A percentile compares a stretch with the other conserved stretches of the same genome.
phyloP scores from a whole-genome alignment of 2,329 filamentous ascomycete genomes.

The Epichloe uncinata region DNA sequence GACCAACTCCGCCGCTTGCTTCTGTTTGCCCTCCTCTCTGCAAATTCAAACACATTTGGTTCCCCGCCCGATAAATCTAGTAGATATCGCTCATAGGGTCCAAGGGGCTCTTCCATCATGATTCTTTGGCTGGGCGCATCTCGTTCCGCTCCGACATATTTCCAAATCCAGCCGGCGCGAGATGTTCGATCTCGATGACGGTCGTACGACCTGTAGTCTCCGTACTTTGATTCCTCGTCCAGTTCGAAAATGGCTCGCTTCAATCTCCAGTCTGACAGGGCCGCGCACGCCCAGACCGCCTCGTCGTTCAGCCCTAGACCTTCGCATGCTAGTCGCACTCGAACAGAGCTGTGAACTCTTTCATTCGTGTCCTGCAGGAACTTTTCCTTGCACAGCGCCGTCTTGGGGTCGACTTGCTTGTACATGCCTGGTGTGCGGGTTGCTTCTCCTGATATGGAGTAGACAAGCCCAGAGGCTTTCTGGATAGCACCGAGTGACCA shows the following conservation, averaged over 20 bases:
- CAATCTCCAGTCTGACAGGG: constrained; percentile 32
- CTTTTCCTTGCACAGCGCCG: constrained; percentile 19
- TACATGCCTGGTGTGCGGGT: constrained; percentile 35
- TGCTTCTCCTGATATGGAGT: constrained; percentile 29
- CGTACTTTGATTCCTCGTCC: background rate
- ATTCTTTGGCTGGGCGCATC: constrained; percentile 26
- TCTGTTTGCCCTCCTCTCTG: constrained; percentile 15
- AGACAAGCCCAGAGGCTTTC: constrained; percentile 25
- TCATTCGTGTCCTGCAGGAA: constrained; percentile 41
- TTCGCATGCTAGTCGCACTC: constrained; percentile 36
- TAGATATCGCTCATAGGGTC: constrained; percentile 37
- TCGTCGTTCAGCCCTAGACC: constrained; percentile 37
- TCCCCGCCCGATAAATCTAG: constrained; percentile 30
- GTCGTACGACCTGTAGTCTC: constrained; percentile 13
- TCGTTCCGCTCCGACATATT: constrained; percentile 32
- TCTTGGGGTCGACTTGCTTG: constrained; percentile 28
- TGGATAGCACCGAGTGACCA: constrained; percentile 35
- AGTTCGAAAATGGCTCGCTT: constrained; percentile 15
- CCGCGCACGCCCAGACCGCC: constrained; percentile 31
- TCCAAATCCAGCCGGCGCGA: constrained; percentile 37
- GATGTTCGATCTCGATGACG: constrained; percentile 8
- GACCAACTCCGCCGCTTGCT: constrained; percentile 7
- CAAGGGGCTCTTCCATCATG: constrained; percentile 40
- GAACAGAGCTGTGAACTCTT: constrained; percentile 39
- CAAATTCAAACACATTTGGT: constrained; percentile 31